These are phyloP conservation scores for Lachnellula subtilissima DNA, from an alignment of 2,329 filamentous ascomycete genomes.

Conservation along the genomic window DNA sequence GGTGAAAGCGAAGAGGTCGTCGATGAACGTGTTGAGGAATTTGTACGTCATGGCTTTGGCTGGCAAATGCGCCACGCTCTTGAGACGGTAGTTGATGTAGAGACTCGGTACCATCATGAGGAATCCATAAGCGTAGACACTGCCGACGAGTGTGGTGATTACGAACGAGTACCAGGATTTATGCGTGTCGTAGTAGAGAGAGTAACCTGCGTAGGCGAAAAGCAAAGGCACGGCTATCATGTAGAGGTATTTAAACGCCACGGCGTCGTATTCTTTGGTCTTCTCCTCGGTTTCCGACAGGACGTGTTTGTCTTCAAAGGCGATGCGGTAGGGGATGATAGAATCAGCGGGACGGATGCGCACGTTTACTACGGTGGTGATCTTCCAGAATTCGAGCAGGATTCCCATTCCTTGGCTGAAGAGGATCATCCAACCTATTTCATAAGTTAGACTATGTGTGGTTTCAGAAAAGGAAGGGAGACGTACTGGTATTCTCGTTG, in stretches of 20 bases:
- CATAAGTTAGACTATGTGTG: background rate
- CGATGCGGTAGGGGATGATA: slow-evolving; percentile 70
- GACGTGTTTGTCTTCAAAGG: slow-evolving; percentile 95
- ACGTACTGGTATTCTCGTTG: slow-evolving; percentile 76
- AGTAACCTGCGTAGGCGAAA: slow-evolving; percentile 85
- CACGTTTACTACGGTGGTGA: slow-evolving; percentile 92
- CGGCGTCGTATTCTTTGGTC: slow-evolving; percentile 97
- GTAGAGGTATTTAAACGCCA: slow-evolving; percentile 97
- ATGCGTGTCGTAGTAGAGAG: slow-evolving; percentile 85
- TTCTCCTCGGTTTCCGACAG: slow-evolving; percentile 93
- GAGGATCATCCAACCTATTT: slow-evolving; percentile 83
- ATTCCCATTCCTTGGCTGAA: slow-evolving; percentile 71
- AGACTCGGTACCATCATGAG: slow-evolving; percentile 97
- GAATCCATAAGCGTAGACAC: slow-evolving; percentile 97
- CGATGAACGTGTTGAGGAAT: slow-evolving; percentile 97
- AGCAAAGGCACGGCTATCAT: slow-evolving; percentile 84
- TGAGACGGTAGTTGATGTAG: slow-evolving; percentile 98
- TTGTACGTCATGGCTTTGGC: slow-evolving; percentile 97
- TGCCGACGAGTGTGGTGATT: slow-evolving; percentile 90
- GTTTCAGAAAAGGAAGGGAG: background rate
- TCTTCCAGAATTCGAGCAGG: slow-evolving; percentile 81
- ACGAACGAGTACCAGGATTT: slow-evolving; percentile 98
- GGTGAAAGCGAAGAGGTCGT: slow-evolving; percentile 96
- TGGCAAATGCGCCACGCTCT: slow-evolving; percentile 94
- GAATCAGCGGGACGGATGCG: slow-evolving; percentile 69